phyloP scores from a whole-genome alignment of 371 early-diverging fungal species.

The Choanephora cucurbitarum region DNA sequence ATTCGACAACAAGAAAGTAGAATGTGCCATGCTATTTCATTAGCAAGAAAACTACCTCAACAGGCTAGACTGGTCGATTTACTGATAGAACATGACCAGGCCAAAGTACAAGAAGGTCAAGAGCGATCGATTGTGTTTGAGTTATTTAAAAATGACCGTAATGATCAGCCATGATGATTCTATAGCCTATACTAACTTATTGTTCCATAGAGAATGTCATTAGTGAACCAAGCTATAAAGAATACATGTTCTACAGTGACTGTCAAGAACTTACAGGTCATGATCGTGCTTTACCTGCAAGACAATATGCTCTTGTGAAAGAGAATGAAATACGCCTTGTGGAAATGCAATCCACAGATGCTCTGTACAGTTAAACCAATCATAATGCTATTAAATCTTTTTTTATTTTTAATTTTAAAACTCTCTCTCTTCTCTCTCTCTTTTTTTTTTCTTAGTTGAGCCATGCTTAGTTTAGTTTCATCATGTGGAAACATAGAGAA shows the following conservation, averaged over 20 bases:
- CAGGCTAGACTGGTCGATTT: constrained; percentile 68
- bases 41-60: constrained; percentile 71
- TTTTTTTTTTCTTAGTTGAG: neutral
- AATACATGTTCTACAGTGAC: constrained; percentile 49
- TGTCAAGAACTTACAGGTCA: constrained; percentile 22
- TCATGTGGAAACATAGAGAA: constrained; percentile 22
- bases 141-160: constrained; percentile 59
- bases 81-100: constrained; percentile 46
- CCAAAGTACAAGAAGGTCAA: constrained; percentile 54
- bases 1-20: constrained; percentile 61
- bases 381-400: neutral
- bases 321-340: constrained; percentile 45
- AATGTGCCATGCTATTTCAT: constrained; percentile 64
- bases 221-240: constrained; percentile 49
- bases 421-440: neutral
- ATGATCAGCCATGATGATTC: no score
- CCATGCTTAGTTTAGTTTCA: no score
- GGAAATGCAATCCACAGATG: constrained; percentile 39
- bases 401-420: neutral
- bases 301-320: constrained; percentile 40
- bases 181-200: neutral
- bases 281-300: constrained; percentile 26
- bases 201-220: constrained; percentile 36
- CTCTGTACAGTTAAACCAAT: constrained; percentile 24
- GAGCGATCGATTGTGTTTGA: constrained; percentile 67